Base-by-base conservation (phyloP, 208 protist species). In the Phytomonas sp. region DNA sequence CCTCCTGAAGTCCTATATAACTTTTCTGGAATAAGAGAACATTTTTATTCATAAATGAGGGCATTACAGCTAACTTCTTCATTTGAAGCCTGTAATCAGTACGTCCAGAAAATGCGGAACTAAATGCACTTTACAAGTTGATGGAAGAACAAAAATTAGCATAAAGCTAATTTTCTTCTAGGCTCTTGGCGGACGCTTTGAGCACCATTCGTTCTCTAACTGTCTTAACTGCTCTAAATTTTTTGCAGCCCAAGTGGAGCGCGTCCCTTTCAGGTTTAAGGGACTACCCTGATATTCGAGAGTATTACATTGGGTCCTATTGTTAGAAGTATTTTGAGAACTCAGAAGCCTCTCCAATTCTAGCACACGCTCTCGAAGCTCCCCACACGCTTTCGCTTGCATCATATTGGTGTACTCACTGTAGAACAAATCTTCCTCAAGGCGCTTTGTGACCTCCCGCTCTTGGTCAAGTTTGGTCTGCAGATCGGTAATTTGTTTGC, bases 341-440 rank as follows among this genome's bases (percentile, higher is more conserved):
- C 6, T 56, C 46, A 56, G 68, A 33, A 63, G n/a, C 36, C 4
- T 33, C 63, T 88, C 78, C 32, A 90, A 75, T 34, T 71, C 63
- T 62, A 67, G 62, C 0, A 95, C 32, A 30, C 77, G 80, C 60
- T 75, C 67, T 74, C 92, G 83, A 15, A 92, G 72, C 53, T 67
- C 74, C 66, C 90, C 89, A 29, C 86, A 77, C 77, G 83, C 86
- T 70, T 94, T 87, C 51, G 81, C 80, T 67, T 93, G 86, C 1
- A 91, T 73, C 88, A 93, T 94, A 11, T 83, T 76, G 20, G 79
- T 85, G 81, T 89, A 91, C 80, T 96, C 86, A 0, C 86, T 88
- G 60, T 81, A 83, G 74, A 93, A 94, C 29, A 96, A 77, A 53
- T 96, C 91, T 36, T 86, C 85, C 69, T 96, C 76, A 3, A 96